Conservation (phyloP, 1,284 basidiomycete genomes). For the Tylopilus sp. region DNA sequence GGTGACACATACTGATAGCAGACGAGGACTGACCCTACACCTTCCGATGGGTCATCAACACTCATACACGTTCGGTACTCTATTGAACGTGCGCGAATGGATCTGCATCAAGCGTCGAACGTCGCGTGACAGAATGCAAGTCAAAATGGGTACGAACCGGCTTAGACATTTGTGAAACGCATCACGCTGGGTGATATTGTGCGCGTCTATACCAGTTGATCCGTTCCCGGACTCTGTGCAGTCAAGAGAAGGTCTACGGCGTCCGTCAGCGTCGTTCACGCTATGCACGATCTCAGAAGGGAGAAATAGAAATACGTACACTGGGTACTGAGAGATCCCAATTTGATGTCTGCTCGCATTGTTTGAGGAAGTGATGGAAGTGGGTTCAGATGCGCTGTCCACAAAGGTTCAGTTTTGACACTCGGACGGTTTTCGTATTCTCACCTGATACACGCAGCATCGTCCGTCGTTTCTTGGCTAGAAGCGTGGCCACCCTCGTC, state of each 20-base stretch:
- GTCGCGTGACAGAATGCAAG: not conserved
- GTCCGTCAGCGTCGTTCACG: not conserved
- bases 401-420: not conserved
- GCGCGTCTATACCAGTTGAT: not conserved
- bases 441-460: not conserved
- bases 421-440: not conserved
- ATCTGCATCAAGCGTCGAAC: constrained; percentile 8
- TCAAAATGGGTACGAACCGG: constrained; percentile 8
- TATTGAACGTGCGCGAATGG: not conserved
- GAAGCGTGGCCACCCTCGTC: not conserved
- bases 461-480: not conserved
- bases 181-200: constrained; percentile 7
- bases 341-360: not conserved
- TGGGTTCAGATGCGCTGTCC: not conserved
- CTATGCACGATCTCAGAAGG: not conserved
- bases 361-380: not conserved
- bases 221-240: constrained; percentile 1
- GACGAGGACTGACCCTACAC: not conserved
- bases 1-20: not conserved
- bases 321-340: not conserved
- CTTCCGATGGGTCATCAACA: not conserved
- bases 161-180: constrained; percentile 3
- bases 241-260: constrained; percentile 9
- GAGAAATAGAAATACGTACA: not conserved
- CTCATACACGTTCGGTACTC: not conserved